Base-by-base conservation (phyloP, 2,329 filamentous ascomycete species). In the Phaeoacremonium minimum region DNA sequence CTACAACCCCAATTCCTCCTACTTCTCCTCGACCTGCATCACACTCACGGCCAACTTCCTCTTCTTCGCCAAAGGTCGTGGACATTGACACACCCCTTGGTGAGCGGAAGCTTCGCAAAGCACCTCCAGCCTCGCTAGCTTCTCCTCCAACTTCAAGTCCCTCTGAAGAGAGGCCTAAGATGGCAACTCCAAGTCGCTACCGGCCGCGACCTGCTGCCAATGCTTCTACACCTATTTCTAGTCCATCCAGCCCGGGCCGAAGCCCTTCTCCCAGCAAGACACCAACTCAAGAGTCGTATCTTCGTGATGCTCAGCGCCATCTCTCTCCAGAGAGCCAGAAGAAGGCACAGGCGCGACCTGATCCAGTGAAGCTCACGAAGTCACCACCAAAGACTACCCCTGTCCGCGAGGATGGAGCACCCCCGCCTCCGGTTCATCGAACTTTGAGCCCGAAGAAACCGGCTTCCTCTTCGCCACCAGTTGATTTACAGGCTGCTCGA, bases 371-470 rank as follows among this genome's bases (percentile, higher is more conserved):
- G 18, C 53, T 63, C 15, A 44, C 52, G 28, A 63, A 59, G 39
- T 43, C 53, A 34, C 36, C 58, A 11, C 47, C 58, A 2, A 62
- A 61, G 34, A 55, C 52, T 13, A 57, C 50, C 7, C 53, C 60
- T 0, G 61, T 56, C 42, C 64, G 73, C 37, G 71, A 73, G 30
- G 76, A 80, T 43, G 74, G 66, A 11, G 73, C 77, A 38, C 66
- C 77, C 15, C 70, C 74, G 14, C 73, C 73, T 6, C 76, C 73
- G 2, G 64, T 67, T 15, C 75, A 78, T 49, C 66, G 74, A 28
- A 72, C 54, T 7, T 52, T 68, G 5, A 56, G 52, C 32, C 57
- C 60, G 31, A 58, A 66, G 46, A 57, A 66, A 43, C 43, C 61
- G 45, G 50, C 56, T 33, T 53, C 45, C 56, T 65, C 51, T 61